Evolutionary conservation across 768 basidiomycete genomes (phyloP).

Genomic region (Collybia mongolica): DNA sequence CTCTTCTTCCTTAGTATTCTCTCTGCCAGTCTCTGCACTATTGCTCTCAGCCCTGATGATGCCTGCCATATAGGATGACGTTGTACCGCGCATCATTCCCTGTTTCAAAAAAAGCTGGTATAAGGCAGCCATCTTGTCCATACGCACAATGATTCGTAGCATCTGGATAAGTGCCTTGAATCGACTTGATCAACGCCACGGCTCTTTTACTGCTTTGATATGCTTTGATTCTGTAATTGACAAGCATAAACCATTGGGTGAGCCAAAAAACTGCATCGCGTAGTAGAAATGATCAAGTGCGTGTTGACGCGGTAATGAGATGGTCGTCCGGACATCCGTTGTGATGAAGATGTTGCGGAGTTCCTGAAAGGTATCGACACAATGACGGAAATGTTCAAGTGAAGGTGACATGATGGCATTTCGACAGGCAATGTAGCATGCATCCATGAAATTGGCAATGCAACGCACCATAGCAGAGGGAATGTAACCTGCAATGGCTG

Average conservation of each 20-base stretch:
- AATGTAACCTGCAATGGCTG: constrained; percentile 16
- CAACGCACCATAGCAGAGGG: constrained; percentile 14
- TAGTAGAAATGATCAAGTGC: constrained; percentile 1
- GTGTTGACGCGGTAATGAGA: constrained; percentile 10
- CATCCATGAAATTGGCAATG: constrained; percentile 17
- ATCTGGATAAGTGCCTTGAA: background rate
- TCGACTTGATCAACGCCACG: background rate
- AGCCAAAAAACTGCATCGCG: constrained; percentile 15
- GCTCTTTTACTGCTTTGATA: too few species aligned
- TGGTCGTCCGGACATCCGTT: background rate
- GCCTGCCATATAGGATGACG: constrained; percentile 3
- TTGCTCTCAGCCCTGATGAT: background rate
- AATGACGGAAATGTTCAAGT: constrained; percentile 14
- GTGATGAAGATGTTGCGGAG: constrained; percentile 2
- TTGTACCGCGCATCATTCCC: constrained; percentile 1
- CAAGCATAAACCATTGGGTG: constrained; percentile 24
- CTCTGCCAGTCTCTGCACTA: background rate
- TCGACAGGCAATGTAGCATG: constrained; percentile 17
- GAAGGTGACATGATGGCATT: constrained; percentile 16
- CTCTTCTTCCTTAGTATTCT: too few species aligned
- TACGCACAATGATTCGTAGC: background rate
- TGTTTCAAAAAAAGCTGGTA: background rate
- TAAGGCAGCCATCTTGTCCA: too few species aligned
- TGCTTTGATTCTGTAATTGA: too few species aligned
- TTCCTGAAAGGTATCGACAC: constrained; percentile 2